phyloP scores from a whole-genome alignment of 2,329 filamentous ascomycete genomes.

The Sarocladium oryzae region DNA sequence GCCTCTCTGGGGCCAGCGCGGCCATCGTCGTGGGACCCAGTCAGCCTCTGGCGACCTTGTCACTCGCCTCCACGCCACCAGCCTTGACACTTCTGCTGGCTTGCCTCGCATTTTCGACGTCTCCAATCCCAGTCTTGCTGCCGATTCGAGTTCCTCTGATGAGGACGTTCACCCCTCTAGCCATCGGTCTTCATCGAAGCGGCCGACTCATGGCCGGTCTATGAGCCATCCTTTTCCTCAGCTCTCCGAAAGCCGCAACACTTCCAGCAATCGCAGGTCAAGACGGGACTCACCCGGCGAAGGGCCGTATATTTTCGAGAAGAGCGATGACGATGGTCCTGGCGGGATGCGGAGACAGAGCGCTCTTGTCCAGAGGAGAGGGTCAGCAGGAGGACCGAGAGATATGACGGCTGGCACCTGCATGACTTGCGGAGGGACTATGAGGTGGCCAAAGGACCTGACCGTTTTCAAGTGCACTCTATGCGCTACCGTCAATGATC shows the following conservation, averaged over 20 bases:
- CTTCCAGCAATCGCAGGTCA: constrained; percentile 28
- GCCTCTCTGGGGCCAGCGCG: constrained; percentile 13
- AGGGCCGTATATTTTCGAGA: background rate
- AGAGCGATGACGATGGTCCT: constrained; percentile 33
- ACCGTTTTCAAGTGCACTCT: constrained; percentile 75
- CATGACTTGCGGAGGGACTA: constrained; percentile 77
- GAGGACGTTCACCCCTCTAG: constrained; percentile 27
- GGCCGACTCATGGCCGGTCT: constrained; percentile 41
- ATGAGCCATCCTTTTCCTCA: constrained; percentile 76
- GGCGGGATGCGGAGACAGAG: constrained; percentile 24
- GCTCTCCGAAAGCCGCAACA: constrained; percentile 39
- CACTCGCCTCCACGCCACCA: constrained; percentile 29
- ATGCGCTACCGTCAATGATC: constrained; percentile 79
- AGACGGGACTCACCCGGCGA: constrained; percentile 1
- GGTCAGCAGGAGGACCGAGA: constrained; percentile 28
- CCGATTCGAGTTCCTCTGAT: constrained; percentile 40
- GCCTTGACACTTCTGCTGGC: constrained; percentile 24
- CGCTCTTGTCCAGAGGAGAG: constrained; percentile 12
- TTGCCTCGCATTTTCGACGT: constrained; percentile 13
- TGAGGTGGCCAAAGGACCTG: constrained; percentile 70
- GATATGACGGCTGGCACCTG: constrained; percentile 67
- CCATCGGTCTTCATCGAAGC: background rate
- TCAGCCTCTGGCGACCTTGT: constrained; percentile 23
- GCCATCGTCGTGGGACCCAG: constrained; percentile 10
- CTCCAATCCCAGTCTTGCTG: constrained; percentile 16